Conservation (phyloP, 768 basidiomycete species). For the Lactarius akahatsu region DNA sequence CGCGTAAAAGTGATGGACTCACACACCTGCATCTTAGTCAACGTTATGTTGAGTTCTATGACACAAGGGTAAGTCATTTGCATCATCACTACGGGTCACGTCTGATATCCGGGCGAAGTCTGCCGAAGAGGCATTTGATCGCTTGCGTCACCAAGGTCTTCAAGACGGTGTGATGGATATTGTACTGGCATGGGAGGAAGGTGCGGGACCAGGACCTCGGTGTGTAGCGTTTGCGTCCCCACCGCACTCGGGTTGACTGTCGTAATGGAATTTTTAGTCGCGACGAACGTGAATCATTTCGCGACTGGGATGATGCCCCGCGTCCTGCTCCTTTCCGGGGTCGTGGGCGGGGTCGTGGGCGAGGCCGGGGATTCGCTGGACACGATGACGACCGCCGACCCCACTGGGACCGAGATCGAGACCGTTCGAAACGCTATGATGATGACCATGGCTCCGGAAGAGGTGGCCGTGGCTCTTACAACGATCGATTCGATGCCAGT, state of each 20-base stretch:
- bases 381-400: slow-evolving; percentile 28
- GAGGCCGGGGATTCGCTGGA: slow-evolving; percentile 28
- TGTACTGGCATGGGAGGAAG: slow-evolving; percentile 77
- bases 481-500: slow-evolving; percentile 32
- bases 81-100: not conserved
- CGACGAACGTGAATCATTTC: slow-evolving; percentile 37
- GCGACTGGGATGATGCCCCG: slow-evolving; percentile 33
- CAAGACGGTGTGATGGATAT: slow-evolving; percentile 91
- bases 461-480: slow-evolving; percentile 43
- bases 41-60: slow-evolving; percentile 92
- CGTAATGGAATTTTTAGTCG: slow-evolving; percentile 32
- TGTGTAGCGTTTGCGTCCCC: not conserved
- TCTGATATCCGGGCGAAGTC: slow-evolving; percentile 46
- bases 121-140: slow-evolving; percentile 75
- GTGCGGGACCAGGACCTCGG: slow-evolving; percentile 44
- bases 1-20: not conserved
- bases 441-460: slow-evolving; percentile 37
- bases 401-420: slow-evolving; percentile 26
- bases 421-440: slow-evolving; percentile 33
- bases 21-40: slow-evolving; percentile 52
- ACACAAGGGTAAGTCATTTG: slow-evolving; percentile 62
- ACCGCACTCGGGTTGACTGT: slow-evolving; percentile 14
- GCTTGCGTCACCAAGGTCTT: slow-evolving; percentile 70
- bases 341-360: slow-evolving; percentile 35
- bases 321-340: slow-evolving; percentile 33